Percentiles rank a stretch among this genome's conserved stretches.
These are phyloP conservation scores for Digitaria exilis DNA, from an alignment of 202 grass and related monocot genomes.

Conservation along the genomic window DNA sequence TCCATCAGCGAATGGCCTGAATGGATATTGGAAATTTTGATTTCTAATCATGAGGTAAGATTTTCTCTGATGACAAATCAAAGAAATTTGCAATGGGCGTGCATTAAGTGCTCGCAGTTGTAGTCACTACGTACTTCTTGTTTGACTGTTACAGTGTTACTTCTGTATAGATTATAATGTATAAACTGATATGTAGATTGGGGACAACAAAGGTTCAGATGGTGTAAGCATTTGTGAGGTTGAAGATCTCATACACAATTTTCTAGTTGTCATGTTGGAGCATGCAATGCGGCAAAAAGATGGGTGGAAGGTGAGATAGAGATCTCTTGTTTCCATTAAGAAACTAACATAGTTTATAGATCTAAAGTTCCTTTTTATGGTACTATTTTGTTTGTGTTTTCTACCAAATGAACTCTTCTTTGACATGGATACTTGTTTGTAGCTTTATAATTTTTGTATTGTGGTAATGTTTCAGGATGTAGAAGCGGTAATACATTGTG, in stretches of 20 bases:
- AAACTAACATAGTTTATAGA: conserved; percentile 20
- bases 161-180: conserved; percentile 27
- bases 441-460: conserved; percentile 31
- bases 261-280: conserved; percentile 88
- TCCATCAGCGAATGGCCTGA: conserved; percentile 93
- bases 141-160: background rate
- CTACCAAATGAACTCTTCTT: conserved; percentile 2
- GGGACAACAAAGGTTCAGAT: conserved; percentile 67
- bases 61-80: conserved; percentile 32
- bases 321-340: conserved; percentile 34
- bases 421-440: conserved; percentile 16
- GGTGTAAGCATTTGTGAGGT: conserved; percentile 79
- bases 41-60: conserved; percentile 89
- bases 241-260: conserved; percentile 97
- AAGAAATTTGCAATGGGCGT: conserved; percentile 18
- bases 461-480: conserved; percentile 69
- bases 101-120: conserved; percentile 24
- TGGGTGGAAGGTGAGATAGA: conserved; percentile 84
- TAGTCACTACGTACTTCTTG: background rate
- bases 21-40: conserved; percentile 98
- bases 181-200: conserved; percentile 60
- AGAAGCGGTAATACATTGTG: conserved; percentile 95
- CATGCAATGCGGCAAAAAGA: conserved; percentile 96
- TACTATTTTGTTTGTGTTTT: conserved; percentile 7
- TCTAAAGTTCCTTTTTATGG: conserved; percentile 4